A percentile compares a stretch with the other conserved stretches of the same genome.
Conservation (phyloP, 2,329 filamentous ascomycete species). For the Cladosporium austrohemisphaericum region DNA sequence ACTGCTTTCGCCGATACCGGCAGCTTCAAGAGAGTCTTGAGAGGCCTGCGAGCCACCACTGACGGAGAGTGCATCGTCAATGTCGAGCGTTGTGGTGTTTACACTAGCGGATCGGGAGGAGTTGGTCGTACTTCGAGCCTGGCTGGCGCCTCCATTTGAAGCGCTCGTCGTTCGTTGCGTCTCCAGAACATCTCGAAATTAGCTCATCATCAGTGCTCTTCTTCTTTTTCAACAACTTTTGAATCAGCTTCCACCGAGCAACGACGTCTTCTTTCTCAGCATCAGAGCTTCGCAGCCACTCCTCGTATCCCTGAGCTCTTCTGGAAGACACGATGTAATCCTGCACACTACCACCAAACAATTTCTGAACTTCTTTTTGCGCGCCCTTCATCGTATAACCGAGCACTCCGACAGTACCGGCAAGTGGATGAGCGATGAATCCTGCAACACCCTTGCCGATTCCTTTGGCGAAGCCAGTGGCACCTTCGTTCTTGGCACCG, state of each 20-base stretch:
- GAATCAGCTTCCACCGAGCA: slow-evolving; percentile 56
- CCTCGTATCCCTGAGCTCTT: slow-evolving; percentile 66
- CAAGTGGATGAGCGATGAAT: slow-evolving; percentile 65
- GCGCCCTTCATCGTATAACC: slow-evolving; percentile 72
- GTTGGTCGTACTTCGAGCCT: not conserved
- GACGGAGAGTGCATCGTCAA: not conserved
- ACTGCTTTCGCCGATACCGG: no score
- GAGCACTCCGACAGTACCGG: slow-evolving; percentile 55
- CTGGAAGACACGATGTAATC: slow-evolving; percentile 73
- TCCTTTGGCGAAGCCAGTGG: slow-evolving; percentile 65
- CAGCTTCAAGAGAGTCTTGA: not conserved
- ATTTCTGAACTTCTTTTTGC: slow-evolving; percentile 63
- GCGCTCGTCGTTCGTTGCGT: not conserved
- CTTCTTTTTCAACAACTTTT: slow-evolving; percentile 52
- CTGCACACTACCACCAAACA: slow-evolving; percentile 63
- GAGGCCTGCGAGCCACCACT: not conserved
- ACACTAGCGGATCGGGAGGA: not conserved
- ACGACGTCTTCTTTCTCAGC: slow-evolving; percentile 62
- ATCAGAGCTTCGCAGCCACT: slow-evolving; percentile 50
- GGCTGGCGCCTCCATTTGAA: not conserved
- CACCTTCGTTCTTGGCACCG: slow-evolving; percentile 57
- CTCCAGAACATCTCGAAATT: slow-evolving; percentile 18
- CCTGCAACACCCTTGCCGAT: slow-evolving; percentile 73
- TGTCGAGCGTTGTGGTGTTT: not conserved
- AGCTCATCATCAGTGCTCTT: slow-evolving; percentile 45